phyloP scores from a whole-genome alignment of 1,284 basidiomycete species.

The Puccinia polysora region DNA sequence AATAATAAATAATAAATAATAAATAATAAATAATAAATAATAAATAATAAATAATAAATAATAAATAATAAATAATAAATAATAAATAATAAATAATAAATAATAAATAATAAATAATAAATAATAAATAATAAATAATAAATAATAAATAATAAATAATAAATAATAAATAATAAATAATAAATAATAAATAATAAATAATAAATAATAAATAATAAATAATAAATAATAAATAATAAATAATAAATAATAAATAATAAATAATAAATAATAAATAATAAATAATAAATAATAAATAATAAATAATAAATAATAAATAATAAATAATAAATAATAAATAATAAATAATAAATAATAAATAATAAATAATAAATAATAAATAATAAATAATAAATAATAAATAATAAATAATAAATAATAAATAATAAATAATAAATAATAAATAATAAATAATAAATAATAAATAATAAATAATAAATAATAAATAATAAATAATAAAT shows the following conservation, averaged over 20 bases:
- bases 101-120: background rate
- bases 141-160: background rate
- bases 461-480: background rate
- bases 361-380: no score
- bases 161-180: background rate
- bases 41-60: background rate
- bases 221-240: background rate
- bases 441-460: constrained; percentile 4
- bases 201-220: background rate
- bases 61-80: background rate
- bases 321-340: background rate
- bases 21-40: no score
- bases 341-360: constrained; percentile 1
- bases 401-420: no score
- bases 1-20: no score
- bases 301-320: background rate
- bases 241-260: background rate
- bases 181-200: background rate
- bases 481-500: background rate
- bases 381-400: no score
- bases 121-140: background rate
- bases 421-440: no score
- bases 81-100: background rate
- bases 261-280: background rate
- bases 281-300: background rate